Evolutionary conservation across 495 filamentous ascomycete genomes (phyloP).

Genomic region (Neurospora sp.): DNA sequence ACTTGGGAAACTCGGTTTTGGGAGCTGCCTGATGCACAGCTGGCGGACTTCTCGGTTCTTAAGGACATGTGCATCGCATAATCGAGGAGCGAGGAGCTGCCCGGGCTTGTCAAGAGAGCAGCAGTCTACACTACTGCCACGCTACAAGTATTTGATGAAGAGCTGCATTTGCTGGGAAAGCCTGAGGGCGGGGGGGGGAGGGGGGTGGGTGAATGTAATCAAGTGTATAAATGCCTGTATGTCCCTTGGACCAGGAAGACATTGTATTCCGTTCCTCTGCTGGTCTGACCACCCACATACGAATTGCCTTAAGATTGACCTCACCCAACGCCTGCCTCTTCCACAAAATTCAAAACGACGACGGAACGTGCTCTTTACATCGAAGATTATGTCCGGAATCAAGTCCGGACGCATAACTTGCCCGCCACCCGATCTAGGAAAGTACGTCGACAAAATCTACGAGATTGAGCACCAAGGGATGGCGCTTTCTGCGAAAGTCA

Average conservation of each 20-base stretch:
- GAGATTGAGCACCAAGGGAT: not conserved
- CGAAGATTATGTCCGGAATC: not conserved
- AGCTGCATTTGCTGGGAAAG: too few relatives aligned
- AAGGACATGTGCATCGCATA: not conserved
- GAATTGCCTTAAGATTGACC: not conserved
- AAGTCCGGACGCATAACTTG: not conserved
- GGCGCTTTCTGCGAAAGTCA: not conserved
- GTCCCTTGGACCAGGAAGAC: not conserved
- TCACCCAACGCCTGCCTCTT: not conserved
- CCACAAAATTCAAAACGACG: not conserved
- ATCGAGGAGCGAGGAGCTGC: not conserved
- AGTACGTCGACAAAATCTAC: not conserved
- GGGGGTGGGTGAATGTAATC: not conserved
- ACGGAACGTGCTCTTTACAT: not conserved
- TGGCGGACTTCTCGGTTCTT: too few relatives aligned
- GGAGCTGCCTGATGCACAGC: too few relatives aligned
- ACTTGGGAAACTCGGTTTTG: too few relatives aligned
- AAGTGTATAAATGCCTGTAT: not conserved
- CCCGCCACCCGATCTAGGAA: not conserved
- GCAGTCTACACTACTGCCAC: not conserved
- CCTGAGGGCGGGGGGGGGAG: too few relatives aligned
- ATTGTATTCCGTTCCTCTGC: not conserved
- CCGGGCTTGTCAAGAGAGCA: not conserved
- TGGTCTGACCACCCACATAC: not conserved
- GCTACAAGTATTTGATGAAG: too few relatives aligned